These are phyloP conservation scores for Leucoagaricus sp. DNA, from an alignment of 1,284 basidiomycete genomes.

Conservation along the genomic window DNA sequence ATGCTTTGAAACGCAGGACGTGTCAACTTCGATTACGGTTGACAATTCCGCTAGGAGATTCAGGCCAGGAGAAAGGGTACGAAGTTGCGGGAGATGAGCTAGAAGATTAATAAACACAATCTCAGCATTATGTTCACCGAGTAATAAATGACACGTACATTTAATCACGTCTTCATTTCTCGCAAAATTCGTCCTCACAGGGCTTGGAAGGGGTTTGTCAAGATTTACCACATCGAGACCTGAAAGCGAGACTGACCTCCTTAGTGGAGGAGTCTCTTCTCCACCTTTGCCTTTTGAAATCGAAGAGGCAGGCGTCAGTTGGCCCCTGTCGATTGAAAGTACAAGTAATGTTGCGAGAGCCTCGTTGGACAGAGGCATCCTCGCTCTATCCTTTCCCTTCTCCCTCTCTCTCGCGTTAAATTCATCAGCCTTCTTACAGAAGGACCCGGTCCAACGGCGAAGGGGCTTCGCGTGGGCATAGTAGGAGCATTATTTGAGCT, in stretches of 20 bases:
- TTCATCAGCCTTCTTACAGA: slow-evolving; percentile 54
- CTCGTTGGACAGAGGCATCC: slow-evolving; percentile 33
- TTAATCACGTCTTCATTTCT: no score
- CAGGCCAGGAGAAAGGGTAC: slow-evolving; percentile 38
- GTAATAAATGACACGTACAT: no score
- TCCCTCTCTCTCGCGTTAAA: slow-evolving; percentile 38
- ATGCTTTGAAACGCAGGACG: slow-evolving; percentile 67
- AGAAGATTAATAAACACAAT: no score
- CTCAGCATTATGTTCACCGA: no score
- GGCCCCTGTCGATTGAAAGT: slow-evolving; percentile 33
- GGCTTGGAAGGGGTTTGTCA: slow-evolving; percentile 26
- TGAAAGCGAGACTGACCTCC: slow-evolving; percentile 36
- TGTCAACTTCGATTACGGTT: slow-evolving; percentile 73
- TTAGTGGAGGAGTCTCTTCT: slow-evolving; percentile 26
- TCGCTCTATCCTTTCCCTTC: slow-evolving; percentile 40
- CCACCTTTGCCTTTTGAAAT: background rate
- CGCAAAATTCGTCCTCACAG: no score
- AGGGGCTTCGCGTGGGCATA: slow-evolving; percentile 29
- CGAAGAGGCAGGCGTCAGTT: slow-evolving; percentile 3
- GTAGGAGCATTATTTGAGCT: slow-evolving; percentile 22
- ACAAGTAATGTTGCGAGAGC: slow-evolving; percentile 25
- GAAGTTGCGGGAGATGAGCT: slow-evolving; percentile 19
- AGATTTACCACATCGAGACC: slow-evolving; percentile 24
- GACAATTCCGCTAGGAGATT: slow-evolving; percentile 57
- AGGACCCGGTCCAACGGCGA: slow-evolving; percentile 52